phyloP scores from a whole-genome alignment of 805 yeast genomes.

The Maudiozyma bulderi region DNA sequence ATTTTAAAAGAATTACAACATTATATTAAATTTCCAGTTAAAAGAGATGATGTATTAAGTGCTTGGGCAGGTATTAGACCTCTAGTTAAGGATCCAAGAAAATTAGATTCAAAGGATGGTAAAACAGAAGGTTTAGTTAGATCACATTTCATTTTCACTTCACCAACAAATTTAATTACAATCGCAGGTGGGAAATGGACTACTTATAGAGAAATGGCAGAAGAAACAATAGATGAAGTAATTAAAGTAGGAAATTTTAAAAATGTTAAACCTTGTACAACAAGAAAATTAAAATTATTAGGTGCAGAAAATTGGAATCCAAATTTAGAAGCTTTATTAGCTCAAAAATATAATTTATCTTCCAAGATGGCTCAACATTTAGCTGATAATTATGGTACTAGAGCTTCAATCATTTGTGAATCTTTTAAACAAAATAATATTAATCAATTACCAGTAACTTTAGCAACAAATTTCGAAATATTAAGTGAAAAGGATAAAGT shows the following conservation, averaged over 20 bases:
- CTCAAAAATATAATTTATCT: constrained; percentile 68
- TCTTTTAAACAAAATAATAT: constrained; percentile 38
- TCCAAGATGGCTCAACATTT: constrained; percentile 69
- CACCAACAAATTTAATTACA: constrained; percentile 71
- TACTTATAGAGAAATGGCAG: constrained; percentile 95
- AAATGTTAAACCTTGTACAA: constrained; percentile 33
- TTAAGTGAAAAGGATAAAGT: constrained; percentile 6
- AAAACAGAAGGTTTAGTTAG: constrained; percentile 81
- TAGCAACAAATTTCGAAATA: constrained; percentile 35
- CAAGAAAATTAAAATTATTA: constrained; percentile 43
- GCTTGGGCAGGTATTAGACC: constrained; percentile 99
- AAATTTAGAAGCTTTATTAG: constrained; percentile 65
- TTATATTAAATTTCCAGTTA: constrained; percentile 79
- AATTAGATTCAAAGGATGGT: constrained; percentile 34
- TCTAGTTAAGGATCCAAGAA: constrained; percentile 72
- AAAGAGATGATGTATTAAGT: constrained; percentile 81
- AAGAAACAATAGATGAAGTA: constrained; percentile 77
- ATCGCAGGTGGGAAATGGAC: constrained; percentile 98
- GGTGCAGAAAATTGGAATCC: constrained; percentile 79
- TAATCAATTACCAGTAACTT: constrained; percentile 58
- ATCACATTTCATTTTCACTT: constrained; percentile 68
- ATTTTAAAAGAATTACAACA: constrained; percentile 80
- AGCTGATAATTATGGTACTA: constrained; percentile 79
- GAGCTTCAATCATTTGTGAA: constrained; percentile 72
- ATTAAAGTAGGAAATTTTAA: constrained; percentile 38